Conservation (phyloP, 768 basidiomycete genomes). For the Phanerochaete sordida region DNA sequence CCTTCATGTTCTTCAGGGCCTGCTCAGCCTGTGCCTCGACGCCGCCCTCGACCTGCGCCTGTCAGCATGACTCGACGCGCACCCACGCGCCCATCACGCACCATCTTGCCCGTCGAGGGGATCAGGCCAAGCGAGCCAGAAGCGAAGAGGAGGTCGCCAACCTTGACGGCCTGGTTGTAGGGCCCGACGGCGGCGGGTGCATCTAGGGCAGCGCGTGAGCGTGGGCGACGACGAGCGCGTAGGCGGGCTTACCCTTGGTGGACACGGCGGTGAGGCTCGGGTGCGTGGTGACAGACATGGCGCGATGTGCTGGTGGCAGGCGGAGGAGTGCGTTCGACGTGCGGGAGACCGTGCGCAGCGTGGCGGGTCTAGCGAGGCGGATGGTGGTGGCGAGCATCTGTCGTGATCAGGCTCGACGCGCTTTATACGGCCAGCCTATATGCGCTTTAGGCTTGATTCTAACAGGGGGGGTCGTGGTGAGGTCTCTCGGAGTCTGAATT, state of each 20-base stretch:
- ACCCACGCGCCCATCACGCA: slow-evolving; percentile 23
- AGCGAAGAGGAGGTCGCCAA: slow-evolving; percentile 80
- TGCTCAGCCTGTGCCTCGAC: slow-evolving; percentile 80
- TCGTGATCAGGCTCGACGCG: not conserved
- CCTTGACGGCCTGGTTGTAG: slow-evolving; percentile 84
- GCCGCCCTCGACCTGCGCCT: slow-evolving; percentile 44
- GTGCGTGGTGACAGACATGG: slow-evolving; percentile 32
- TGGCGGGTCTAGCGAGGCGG: not conserved
- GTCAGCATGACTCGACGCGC: not conserved
- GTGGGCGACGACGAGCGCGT: not conserved
- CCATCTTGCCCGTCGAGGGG: slow-evolving; percentile 66
- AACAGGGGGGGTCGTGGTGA: no score
- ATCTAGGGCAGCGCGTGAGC: slow-evolving; percentile 36
- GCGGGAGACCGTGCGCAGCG: not conserved
- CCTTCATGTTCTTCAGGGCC: slow-evolving; percentile 81
- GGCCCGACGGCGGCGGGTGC: slow-evolving; percentile 82
- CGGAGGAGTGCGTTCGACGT: not conserved
- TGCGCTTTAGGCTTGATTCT: no score
- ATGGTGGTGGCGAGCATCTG: slow-evolving; percentile 4
- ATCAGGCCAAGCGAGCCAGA: slow-evolving; percentile 88
- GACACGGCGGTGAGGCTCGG: slow-evolving; percentile 34
- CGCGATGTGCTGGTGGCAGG: slow-evolving; percentile 10
- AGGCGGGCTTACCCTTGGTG: slow-evolving; percentile 14
- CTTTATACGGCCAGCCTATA: not conserved
- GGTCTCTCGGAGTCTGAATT: no score